Evolutionary conservation across 176 grass and related monocot genomes (phyloP).

Genomic region (Poa pratensis): DNA sequence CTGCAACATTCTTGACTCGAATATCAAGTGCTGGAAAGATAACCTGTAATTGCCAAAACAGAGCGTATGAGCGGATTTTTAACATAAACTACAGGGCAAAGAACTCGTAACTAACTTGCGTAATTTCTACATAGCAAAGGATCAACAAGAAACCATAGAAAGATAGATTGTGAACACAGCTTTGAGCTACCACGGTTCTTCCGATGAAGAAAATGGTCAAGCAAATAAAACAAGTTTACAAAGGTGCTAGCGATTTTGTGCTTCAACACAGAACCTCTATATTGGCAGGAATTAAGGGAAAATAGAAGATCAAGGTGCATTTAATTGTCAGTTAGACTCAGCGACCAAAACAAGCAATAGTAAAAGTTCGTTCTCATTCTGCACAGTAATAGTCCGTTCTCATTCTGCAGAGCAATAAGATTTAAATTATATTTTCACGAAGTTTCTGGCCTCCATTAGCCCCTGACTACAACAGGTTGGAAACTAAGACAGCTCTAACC

Average conservation of each 20-base stretch:
- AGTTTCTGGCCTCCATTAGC: slow-evolving; percentile 25
- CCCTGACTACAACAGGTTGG: slow-evolving; percentile 16
- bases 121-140: neutral
- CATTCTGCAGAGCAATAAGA: slow-evolving; percentile 5
- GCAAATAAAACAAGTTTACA: slow-evolving; percentile 29
- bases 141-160: slow-evolving; percentile 26
- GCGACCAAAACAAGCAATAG: slow-evolving; percentile 8
- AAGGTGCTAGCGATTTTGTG: neutral
- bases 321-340: slow-evolving; percentile 33
- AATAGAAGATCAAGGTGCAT: neutral
- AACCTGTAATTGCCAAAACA: slow-evolving; percentile 60
- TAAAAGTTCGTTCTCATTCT: slow-evolving; percentile 14
- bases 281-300: slow-evolving; percentile 31
- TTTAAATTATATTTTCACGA: neutral
- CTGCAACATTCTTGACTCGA: slow-evolving; percentile 90
- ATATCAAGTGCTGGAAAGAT: slow-evolving; percentile 98
- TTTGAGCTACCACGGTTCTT: slow-evolving; percentile 13
- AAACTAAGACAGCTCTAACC: slow-evolving; percentile 21
- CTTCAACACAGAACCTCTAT: slow-evolving; percentile 24
- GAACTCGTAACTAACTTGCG: neutral
- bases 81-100: neutral
- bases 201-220: neutral
- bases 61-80: slow-evolving; percentile 20
- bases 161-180: neutral
- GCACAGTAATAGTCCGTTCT: neutral